These are phyloP conservation scores for Colletotrichum caudatum DNA, from an alignment of 2,329 filamentous ascomycete species.

Conservation along the genomic window DNA sequence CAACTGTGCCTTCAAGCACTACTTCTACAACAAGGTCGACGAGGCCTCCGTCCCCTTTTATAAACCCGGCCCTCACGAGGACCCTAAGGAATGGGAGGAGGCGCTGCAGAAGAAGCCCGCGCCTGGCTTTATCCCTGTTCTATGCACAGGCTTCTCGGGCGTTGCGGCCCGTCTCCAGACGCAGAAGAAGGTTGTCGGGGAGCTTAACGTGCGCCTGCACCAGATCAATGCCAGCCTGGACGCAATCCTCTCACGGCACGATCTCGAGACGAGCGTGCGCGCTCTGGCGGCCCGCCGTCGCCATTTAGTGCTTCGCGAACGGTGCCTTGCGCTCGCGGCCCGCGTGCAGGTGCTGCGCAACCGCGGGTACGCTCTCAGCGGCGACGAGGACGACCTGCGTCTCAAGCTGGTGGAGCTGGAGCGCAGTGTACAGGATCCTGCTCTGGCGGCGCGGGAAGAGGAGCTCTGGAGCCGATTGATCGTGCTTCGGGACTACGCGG, in stretches of 20 bases:
- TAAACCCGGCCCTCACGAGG: constrained; percentile 76
- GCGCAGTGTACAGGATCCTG: constrained; percentile 78
- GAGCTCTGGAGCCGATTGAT: constrained; percentile 89
- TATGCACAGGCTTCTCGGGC: constrained; percentile 79
- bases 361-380: constrained; percentile 82
- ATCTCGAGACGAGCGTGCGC: constrained; percentile 80
- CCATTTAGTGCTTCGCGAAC: constrained; percentile 78
- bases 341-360: constrained; percentile 86
- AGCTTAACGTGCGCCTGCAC: constrained; percentile 79
- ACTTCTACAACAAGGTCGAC: constrained; percentile 89
- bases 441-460: constrained; percentile 80
- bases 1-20: constrained; percentile 81
- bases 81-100: constrained; percentile 85
- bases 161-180: constrained; percentile 78
- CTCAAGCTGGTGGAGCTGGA: constrained; percentile 78
- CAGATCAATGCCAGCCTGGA: constrained; percentile 82
- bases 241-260: constrained; percentile 79
- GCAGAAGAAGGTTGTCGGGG: constrained; percentile 76
- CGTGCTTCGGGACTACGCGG: constrained; percentile 77
- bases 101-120: constrained; percentile 84
- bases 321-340: constrained; percentile 80
- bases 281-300: constrained; percentile 78
- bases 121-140: constrained; percentile 80
- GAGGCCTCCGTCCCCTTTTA: constrained; percentile 82
- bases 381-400: constrained; percentile 82